A percentile compares a stretch with the other conserved stretches of the same genome.
These are phyloP conservation scores for Sporothrix brunneoviolacea DNA, from an alignment of 2,329 filamentous ascomycete species.

Conservation along the genomic window DNA sequence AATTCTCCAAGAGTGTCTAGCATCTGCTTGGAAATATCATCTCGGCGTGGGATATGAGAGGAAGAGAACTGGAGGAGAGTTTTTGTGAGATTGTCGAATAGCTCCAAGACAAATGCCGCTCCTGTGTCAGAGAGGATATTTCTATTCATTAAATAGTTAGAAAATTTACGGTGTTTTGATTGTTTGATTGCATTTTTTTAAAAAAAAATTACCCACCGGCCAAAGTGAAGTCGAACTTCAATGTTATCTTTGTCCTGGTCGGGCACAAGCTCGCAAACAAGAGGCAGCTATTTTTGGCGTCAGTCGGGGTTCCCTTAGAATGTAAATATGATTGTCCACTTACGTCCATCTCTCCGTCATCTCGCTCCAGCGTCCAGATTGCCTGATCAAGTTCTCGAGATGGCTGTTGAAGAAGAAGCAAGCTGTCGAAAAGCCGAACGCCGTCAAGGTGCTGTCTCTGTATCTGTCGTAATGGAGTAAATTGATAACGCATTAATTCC, in stretches of 20 bases:
- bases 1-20: not conserved
- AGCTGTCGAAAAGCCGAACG: constrained; percentile 65
- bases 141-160: not conserved
- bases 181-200: no score
- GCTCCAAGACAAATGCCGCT: not conserved
- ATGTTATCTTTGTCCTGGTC: constrained; percentile 45
- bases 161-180: no score
- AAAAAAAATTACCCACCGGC: constrained; percentile 32
- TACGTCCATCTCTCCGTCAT: constrained; percentile 62
- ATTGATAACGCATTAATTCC: constrained; percentile 59
- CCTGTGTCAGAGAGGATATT: not conserved
- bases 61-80: constrained; percentile 10
- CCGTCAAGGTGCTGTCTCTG: constrained; percentile 45
- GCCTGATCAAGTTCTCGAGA: constrained; percentile 46
- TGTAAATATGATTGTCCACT: constrained; percentile 20
- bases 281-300: constrained; percentile 45
- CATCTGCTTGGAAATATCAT: constrained; percentile 1
- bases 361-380: constrained; percentile 51
- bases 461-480: constrained; percentile 67
- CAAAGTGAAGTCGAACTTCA: constrained; percentile 55
- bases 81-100: constrained; percentile 15
- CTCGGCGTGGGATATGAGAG: constrained; percentile 8
- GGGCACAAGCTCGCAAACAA: constrained; percentile 70
- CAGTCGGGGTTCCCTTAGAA: not conserved
- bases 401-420: constrained; percentile 71